Base-by-base conservation (phyloP, 805 yeast genomes). In the Nakazawaea peltata region DNA sequence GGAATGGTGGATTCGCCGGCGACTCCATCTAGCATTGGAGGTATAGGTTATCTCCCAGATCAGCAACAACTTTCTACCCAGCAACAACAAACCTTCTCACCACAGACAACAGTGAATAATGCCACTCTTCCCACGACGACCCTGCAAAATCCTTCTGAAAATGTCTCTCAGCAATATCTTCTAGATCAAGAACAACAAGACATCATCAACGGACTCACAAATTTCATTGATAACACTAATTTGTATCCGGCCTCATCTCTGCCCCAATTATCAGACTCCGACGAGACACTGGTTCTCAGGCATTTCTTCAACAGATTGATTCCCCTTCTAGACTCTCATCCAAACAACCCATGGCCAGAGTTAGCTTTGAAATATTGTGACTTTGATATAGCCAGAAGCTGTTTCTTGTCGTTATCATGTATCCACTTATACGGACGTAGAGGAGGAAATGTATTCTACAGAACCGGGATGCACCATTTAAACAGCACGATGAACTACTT, bases 271-370 rank as follows among this genome's bases (percentile, higher is more conserved):
- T 44, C 69, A 5, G 60, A 63, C 29, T 49, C 62, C 18, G 77
- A 73, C 39, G 80, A 74, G 42, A 71, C 69, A 38, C 65, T 62
- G 59, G 68, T 74, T 63, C 45, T 74, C 39, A 67, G 65, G 41
- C 79, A 74, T 48, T 74, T 72, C 44, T 74, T 73, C 49, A 67
- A 69, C 43, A 66, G 69, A 40, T 54, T 74, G 25, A 50, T 74
- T 5, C 77, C 74, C 1, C 45, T 73, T 27, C 49, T 73, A 23
- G 80, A 74, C 52, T 76, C 77, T 0, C 78, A 74, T 46, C 80
- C 79, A 0, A 67, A 69, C 28, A 59, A 76, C 1, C 79, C 79
- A 3, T 71, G 78, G 78, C 80, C 80, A 0, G 73, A 71, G 39
- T 49, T 74, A 38, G 76, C 77, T 28, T 54, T 74, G 41, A 64